Evolutionary conservation across 495 filamentous ascomycete species (phyloP).

Genomic region (Talaromyces wortmannii): DNA sequence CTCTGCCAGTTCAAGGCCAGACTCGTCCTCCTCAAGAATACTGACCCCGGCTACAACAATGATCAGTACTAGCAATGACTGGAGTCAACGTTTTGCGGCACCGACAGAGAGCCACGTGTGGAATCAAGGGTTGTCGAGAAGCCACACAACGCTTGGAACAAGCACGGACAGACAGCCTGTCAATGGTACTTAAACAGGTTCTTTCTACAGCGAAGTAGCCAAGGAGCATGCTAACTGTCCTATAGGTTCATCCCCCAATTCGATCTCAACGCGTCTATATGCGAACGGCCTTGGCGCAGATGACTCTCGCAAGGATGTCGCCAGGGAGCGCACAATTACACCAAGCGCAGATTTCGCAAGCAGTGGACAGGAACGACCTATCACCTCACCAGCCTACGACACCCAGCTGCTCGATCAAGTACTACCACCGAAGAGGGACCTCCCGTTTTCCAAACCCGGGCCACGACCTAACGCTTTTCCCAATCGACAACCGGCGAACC

Average conservation of each 20-base stretch:
- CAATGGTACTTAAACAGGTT: slow-evolving; percentile 5
- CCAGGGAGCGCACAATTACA: neutral
- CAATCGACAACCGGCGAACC: neutral
- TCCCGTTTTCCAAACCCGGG: slow-evolving; percentile 26
- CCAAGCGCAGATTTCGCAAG: neutral
- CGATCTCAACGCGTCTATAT: neutral
- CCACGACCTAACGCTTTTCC: neutral
- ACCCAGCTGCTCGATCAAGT: slow-evolving; percentile 26
- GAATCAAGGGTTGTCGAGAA: neutral
- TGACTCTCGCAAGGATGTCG: neutral
- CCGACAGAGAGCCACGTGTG: neutral
- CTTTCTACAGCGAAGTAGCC: neutral
- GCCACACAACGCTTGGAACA: slow-evolving; percentile 1
- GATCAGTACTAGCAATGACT: neutral
- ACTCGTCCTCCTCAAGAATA: slow-evolving; percentile 19
- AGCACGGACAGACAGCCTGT: neutral
- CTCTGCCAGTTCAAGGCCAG: slow-evolving; percentile 9
- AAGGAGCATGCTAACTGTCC: neutral
- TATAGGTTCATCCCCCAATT: neutral
- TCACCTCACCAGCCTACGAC: slow-evolving; percentile 13
- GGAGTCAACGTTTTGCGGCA: neutral
- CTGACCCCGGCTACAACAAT: neutral
- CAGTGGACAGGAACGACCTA: slow-evolving; percentile 7
- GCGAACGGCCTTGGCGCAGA: neutral
- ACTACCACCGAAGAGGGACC: slow-evolving; percentile 37